These are phyloP conservation scores for Sporormia fimetaria DNA, from an alignment of 495 filamentous ascomycete genomes.

Conservation along the genomic window DNA sequence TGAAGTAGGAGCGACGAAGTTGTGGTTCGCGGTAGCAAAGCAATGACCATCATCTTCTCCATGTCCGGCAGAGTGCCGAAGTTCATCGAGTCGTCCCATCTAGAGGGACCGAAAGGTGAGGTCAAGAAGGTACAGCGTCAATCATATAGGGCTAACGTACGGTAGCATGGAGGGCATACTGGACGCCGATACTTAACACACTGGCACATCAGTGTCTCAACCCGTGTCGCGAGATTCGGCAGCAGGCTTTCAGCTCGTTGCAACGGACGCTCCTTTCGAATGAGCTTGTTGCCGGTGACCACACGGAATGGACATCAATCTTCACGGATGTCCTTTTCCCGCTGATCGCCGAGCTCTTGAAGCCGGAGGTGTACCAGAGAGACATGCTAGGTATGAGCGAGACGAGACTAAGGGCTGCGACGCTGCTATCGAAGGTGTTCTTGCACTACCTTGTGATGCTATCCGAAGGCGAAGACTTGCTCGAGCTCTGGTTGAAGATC, in stretches of 20 bases:
- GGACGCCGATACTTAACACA: slow-evolving; percentile 86
- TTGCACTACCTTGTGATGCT: slow-evolving; percentile 82
- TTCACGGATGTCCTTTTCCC: slow-evolving; percentile 94
- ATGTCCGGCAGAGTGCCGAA: slow-evolving; percentile 70
- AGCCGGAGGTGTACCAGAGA: slow-evolving; percentile 89
- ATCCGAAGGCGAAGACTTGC: slow-evolving; percentile 78
- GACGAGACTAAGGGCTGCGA: slow-evolving; percentile 84
- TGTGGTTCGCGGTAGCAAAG: slow-evolving; percentile 66
- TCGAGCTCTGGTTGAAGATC: slow-evolving; percentile 86
- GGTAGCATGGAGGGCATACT: slow-evolving; percentile 91
- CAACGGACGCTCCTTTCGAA: slow-evolving; percentile 76
- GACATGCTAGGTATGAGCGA: slow-evolving; percentile 92
- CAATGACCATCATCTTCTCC: slow-evolving; percentile 66
- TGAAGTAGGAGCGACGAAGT: slow-evolving; percentile 59
- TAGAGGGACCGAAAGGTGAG: slow-evolving; percentile 78
- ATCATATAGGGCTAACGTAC: slow-evolving; percentile 12
- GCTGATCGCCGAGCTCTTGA: slow-evolving; percentile 76
- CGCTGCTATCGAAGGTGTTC: slow-evolving; percentile 87
- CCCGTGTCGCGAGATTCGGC: slow-evolving; percentile 85
- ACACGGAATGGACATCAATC: slow-evolving; percentile 87
- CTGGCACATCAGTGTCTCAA: slow-evolving; percentile 86
- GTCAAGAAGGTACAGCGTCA: slow-evolving; percentile 37
- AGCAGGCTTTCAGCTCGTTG: slow-evolving; percentile 75
- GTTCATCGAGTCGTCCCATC: slow-evolving; percentile 83
- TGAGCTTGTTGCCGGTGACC: slow-evolving; percentile 62